Conservation (phyloP, 345 rosid species). For the Corchorus olitorius region DNA sequence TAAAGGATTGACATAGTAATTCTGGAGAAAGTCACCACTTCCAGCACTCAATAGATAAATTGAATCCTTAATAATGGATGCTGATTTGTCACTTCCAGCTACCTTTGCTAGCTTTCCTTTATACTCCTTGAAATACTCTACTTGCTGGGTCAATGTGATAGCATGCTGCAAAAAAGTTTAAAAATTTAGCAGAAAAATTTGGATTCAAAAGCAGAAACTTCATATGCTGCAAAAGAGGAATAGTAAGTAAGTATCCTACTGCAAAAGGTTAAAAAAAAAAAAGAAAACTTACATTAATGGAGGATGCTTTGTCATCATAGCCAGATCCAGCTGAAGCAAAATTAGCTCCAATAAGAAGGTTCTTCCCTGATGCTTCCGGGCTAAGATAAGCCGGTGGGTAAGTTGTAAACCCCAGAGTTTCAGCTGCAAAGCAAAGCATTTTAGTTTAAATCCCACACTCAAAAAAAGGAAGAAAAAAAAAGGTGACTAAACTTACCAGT, state of each 20-base stretch:
- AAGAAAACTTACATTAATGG: not conserved
- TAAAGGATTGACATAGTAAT: conserved; percentile 80
- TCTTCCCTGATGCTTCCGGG: conserved; percentile 84
- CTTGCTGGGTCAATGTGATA: conserved; percentile 69
- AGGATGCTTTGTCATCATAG: conserved; percentile 74
- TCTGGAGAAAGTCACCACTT: conserved; percentile 85
- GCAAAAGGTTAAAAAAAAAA: not conserved
- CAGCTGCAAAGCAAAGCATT: conserved; percentile 50
- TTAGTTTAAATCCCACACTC: not conserved
- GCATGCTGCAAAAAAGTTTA: conserved; percentile 61
- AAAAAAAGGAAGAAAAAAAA: not conserved
- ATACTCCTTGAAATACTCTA: conserved; percentile 80
- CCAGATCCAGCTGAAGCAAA: conserved; percentile 97
- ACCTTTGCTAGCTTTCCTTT: conserved; percentile 61
- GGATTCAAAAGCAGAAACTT: not conserved
- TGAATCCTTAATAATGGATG: conserved; percentile 61
- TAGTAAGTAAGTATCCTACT: not conserved
- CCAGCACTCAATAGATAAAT: conserved; percentile 77
- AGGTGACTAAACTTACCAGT: conserved; percentile 49
- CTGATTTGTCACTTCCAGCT: conserved; percentile 61
- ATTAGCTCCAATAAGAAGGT: conserved; percentile 90
- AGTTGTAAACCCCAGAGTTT: conserved; percentile 74
- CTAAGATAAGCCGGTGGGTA: conserved; percentile 86
- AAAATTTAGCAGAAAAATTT: not conserved
- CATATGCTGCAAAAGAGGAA: not conserved